Conservation (phyloP, 2,329 filamentous ascomycete species). For the Pseudogymnoascus sp. region DNA sequence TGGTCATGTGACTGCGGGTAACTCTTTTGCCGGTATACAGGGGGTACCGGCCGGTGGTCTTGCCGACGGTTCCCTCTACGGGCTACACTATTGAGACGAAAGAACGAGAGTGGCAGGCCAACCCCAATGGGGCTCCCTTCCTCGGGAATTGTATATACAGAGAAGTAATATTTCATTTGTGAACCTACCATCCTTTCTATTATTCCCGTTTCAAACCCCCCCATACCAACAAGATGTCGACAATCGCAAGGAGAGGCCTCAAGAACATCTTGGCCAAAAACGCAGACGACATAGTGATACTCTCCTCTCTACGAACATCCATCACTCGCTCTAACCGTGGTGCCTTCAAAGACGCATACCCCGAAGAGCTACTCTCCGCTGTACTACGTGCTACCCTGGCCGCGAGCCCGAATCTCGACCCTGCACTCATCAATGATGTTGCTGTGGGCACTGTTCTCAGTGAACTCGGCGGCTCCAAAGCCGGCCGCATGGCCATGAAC, state of each 20-base stretch:
- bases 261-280: slow-evolving; percentile 70
- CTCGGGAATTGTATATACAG: slow-evolving; percentile 6
- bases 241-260: slow-evolving; percentile 54
- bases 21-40: slow-evolving; percentile 2
- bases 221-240: slow-evolving; percentile 21
- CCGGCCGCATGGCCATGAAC: slow-evolving; percentile 82
- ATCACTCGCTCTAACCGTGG: slow-evolving; percentile 79
- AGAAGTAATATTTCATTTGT: slow-evolving; percentile 2
- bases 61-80: neutral
- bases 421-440: slow-evolving; percentile 67
- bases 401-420: slow-evolving; percentile 65
- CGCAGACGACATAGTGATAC: slow-evolving; percentile 76
- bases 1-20: neutral
- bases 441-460: slow-evolving; percentile 83
- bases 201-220: neutral
- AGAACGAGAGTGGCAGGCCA: neutral
- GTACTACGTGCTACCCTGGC: slow-evolving; percentile 62
- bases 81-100: neutral
- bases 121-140: slow-evolving; percentile 1
- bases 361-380: slow-evolving; percentile 74
- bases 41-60: neutral
- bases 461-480: slow-evolving; percentile 84
- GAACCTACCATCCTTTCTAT: neutral
- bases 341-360: slow-evolving; percentile 77
- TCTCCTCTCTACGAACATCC: slow-evolving; percentile 84